Conservation (phyloP, 371 early-diverging fungal genomes). For the Syncephalastrum racemosum region DNA sequence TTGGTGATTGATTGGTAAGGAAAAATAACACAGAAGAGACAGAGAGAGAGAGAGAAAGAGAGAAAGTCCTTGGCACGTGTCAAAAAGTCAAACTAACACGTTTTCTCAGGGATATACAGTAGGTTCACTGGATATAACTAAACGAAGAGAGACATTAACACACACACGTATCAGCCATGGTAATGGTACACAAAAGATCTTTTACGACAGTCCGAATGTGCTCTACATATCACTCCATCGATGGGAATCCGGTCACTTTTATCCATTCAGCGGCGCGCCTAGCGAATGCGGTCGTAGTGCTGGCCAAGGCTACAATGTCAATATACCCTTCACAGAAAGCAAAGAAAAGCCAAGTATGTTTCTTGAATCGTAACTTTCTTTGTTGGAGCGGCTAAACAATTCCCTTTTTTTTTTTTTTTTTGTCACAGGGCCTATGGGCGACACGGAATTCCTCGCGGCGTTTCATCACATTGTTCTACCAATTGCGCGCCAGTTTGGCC, state of each 20-base stretch:
- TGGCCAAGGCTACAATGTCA: constrained; percentile 60
- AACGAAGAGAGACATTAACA: too few species aligned
- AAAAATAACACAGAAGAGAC: too few species aligned
- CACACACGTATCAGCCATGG: constrained; percentile 43
- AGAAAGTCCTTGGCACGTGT: too few species aligned
- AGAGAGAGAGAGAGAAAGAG: too few species aligned
- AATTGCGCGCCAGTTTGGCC: constrained; percentile 59
- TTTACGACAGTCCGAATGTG: constrained; percentile 65
- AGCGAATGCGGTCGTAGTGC: constrained; percentile 55
- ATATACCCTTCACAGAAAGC: constrained; percentile 57
- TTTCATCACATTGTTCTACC: constrained; percentile 64
- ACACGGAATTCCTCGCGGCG: constrained; percentile 66
- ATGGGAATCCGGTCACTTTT: constrained; percentile 64
- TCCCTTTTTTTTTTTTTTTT: constrained; percentile 2
- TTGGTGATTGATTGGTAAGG: constrained; percentile 61
- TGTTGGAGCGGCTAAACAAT: neutral
- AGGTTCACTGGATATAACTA: constrained; percentile 21
- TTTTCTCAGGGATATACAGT: constrained; percentile 63
- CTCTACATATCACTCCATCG: constrained; percentile 69
- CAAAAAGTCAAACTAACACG: neutral
- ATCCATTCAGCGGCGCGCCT: constrained; percentile 61
- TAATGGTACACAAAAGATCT: constrained; percentile 68
- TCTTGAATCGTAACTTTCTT: neutral
- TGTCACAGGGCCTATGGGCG: constrained; percentile 61
- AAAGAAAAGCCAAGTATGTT: constrained; percentile 55